Conservation (phyloP, 2,329 filamentous ascomycete species). For the Beauveria asiatica region DNA sequence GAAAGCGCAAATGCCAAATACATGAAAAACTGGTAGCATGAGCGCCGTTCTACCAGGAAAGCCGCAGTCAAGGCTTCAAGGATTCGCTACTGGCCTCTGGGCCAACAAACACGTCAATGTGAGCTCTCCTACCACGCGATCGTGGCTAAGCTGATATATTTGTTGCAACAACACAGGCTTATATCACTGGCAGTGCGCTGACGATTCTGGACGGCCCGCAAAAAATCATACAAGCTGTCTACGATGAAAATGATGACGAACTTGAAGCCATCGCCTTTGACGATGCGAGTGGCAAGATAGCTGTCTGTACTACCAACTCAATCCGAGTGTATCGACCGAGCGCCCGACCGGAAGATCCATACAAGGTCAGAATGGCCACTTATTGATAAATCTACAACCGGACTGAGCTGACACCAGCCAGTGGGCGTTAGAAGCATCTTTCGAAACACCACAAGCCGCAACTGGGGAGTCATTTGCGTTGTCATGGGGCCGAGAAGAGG, state of each 20-base stretch:
- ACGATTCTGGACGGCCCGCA: slow-evolving; percentile 70
- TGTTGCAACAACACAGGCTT: slow-evolving; percentile 47
- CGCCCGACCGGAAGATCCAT: slow-evolving; percentile 57
- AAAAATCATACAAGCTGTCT: slow-evolving; percentile 79
- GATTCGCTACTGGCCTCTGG: slow-evolving; percentile 67
- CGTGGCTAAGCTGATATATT: slow-evolving; percentile 4
- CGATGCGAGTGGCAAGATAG: slow-evolving; percentile 76
- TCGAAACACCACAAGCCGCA: slow-evolving; percentile 33
- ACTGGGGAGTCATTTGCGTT: slow-evolving; percentile 39
- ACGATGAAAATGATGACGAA: slow-evolving; percentile 63
- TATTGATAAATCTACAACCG: slow-evolving; percentile 15
- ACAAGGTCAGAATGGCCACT: slow-evolving; percentile 51
- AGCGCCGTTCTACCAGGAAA: slow-evolving; percentile 71
- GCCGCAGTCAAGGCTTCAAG: slow-evolving; percentile 69
- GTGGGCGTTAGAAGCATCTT: slow-evolving; percentile 58
- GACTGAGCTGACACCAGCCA: slow-evolving; percentile 20
- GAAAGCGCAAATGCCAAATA: slow-evolving; percentile 3
- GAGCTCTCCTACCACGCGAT: slow-evolving; percentile 25
- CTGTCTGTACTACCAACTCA: slow-evolving; percentile 56
- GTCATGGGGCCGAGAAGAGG: slow-evolving; percentile 82
- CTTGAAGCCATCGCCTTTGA: slow-evolving; percentile 75
- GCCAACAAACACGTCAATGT: slow-evolving; percentile 65
- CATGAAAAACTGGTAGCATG: slow-evolving; percentile 45
- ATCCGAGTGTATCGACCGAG: slow-evolving; percentile 75
- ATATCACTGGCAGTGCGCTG: slow-evolving; percentile 83